phyloP scores from a whole-genome alignment of 495 filamentous ascomycete genomes.

The Chaetomium fimeti region DNA sequence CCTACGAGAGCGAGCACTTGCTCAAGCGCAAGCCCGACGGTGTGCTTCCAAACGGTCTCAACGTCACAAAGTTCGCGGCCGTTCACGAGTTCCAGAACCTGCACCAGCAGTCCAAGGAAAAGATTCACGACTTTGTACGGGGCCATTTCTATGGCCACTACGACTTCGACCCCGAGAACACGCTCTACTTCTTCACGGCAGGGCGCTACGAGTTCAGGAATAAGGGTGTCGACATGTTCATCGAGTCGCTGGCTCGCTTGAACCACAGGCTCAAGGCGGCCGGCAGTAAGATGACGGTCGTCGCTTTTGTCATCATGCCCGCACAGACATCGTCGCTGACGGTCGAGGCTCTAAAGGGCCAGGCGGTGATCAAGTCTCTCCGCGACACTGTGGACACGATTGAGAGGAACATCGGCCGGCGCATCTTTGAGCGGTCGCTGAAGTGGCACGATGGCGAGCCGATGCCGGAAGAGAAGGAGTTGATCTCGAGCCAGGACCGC shows the following conservation, averaged over 20 bases:
- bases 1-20: slow-evolving; percentile 95
- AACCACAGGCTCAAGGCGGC: slow-evolving; percentile 86
- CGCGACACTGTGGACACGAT: slow-evolving; percentile 89
- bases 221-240: slow-evolving; percentile 99
- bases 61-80: slow-evolving; percentile 97
- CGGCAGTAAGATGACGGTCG: slow-evolving; percentile 89
- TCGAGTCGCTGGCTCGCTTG: slow-evolving; percentile 88
- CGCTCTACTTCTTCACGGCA: slow-evolving; percentile 96
- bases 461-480: slow-evolving; percentile 91
- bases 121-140: slow-evolving; percentile 96
- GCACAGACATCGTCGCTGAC: slow-evolving; percentile 95
- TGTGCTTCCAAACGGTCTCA: slow-evolving; percentile 92
- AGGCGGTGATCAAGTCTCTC: slow-evolving; percentile 94
- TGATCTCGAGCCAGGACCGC: slow-evolving; percentile 86
- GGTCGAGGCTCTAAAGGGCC: slow-evolving; percentile 92
- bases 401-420: slow-evolving; percentile 83
- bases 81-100: slow-evolving; percentile 99
- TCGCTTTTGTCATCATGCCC: slow-evolving; percentile 99
- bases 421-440: slow-evolving; percentile 89
- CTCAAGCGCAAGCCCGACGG: slow-evolving; percentile 97
- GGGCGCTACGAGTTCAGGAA: slow-evolving; percentile 97
- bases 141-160: slow-evolving; percentile 99
- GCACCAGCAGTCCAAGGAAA: slow-evolving; percentile 92
- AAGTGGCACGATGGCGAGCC: slow-evolving; percentile 92
- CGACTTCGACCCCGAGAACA: slow-evolving; percentile 94